Evolutionary conservation across 129 eudicot genomes (phyloP).

Genomic region (Chrysanthemum lavandulifolium): DNA sequence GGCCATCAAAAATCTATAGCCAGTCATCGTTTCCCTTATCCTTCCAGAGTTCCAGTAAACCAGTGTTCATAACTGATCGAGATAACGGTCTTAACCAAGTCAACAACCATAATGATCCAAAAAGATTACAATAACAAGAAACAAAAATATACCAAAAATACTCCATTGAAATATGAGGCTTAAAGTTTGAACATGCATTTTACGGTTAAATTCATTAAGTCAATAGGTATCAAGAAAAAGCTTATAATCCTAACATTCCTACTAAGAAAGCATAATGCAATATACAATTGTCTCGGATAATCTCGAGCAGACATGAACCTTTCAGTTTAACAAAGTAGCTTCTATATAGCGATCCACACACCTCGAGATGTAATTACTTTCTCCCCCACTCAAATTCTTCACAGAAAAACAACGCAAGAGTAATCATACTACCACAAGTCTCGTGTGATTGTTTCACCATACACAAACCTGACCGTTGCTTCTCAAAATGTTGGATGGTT

Average conservation of each 20-base stretch:
- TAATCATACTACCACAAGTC: too few species aligned
- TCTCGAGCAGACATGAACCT: conserved; percentile 10
- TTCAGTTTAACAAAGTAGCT: background rate
- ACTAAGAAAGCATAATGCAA: conserved; percentile 23
- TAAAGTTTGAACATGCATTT: conserved; percentile 9
- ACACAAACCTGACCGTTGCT: too few species aligned
- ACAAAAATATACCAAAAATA: conserved; percentile 6
- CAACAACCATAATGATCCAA: conserved; percentile 2
- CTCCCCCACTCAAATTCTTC: too few species aligned
- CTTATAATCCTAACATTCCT: conserved; percentile 23
- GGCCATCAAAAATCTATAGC: background rate
- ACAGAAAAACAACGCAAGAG: too few species aligned
- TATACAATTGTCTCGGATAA: conserved; percentile 10
- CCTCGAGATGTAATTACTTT: conserved; percentile 80
- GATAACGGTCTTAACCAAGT: background rate
- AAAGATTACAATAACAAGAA: conserved; percentile 13
- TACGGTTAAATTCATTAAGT: background rate
- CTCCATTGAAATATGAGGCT: conserved; percentile 5
- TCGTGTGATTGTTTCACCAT: too few species aligned
- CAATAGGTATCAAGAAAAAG: background rate
- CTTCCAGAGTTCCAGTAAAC: background rate
- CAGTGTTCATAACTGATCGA: background rate
- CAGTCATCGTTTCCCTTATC: background rate
- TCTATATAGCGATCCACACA: conserved; percentile 67
- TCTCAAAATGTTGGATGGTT: too few species aligned